A percentile compares a stretch with the other conserved stretches of the same genome.
These are phyloP conservation scores for Usnea hakonensis DNA, from an alignment of 495 filamentous ascomycete genomes.

Conservation along the genomic window DNA sequence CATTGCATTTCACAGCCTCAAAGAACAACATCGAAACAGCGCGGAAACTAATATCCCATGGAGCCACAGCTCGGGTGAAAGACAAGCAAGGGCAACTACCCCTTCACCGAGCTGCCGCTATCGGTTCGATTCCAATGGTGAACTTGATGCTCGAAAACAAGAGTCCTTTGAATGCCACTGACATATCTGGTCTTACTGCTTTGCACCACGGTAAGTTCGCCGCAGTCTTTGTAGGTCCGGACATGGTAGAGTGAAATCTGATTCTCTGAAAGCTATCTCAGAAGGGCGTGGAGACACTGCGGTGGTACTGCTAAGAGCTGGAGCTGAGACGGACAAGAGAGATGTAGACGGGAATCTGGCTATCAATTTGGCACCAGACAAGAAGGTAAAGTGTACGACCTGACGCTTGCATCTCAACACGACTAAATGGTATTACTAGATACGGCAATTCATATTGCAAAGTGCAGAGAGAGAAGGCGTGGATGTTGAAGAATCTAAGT, in stretches of 20 bases:
- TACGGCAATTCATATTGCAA: constrained; percentile 68
- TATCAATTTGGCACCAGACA: constrained; percentile 79
- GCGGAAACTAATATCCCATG: constrained; percentile 63
- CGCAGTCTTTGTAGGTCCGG: neutral
- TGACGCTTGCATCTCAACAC: neutral
- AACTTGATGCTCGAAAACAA: constrained; percentile 64
- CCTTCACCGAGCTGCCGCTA: constrained; percentile 83
- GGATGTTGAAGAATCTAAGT: constrained; percentile 33
- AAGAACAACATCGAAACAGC: constrained; percentile 79
- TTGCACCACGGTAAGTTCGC: constrained; percentile 64
- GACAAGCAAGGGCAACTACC: constrained; percentile 82
- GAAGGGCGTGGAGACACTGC: constrained; percentile 93
- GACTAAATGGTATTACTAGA: constrained; percentile 34
- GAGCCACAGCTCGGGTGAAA: constrained; percentile 73
- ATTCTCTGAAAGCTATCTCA: constrained; percentile 45
- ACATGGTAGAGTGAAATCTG: neutral
- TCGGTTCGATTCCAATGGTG: constrained; percentile 79
- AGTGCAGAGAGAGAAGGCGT: constrained; percentile 82
- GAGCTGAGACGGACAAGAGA: constrained; percentile 74
- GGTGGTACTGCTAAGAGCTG: constrained; percentile 69
- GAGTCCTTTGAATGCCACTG: constrained; percentile 81
- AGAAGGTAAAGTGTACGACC: constrained; percentile 43
- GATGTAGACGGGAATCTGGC: constrained; percentile 65
- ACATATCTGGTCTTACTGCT: constrained; percentile 73
- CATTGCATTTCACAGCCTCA: constrained; percentile 84